Conservation (phyloP, 345 rosid genomes). For the Eutrema japonicum region DNA sequence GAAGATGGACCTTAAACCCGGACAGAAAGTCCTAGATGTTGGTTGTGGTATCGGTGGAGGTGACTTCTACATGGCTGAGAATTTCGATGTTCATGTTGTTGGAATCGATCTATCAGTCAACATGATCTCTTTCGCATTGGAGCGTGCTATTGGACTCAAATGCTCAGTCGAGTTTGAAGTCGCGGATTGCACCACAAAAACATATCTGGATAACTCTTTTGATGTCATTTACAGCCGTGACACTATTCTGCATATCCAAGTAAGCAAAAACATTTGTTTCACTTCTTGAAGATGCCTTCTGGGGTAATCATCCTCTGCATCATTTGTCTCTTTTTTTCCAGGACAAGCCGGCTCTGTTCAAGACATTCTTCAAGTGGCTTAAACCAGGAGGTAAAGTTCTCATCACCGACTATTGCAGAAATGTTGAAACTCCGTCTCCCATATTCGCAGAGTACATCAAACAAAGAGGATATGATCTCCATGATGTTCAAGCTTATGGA, state of each 20-base stretch:
- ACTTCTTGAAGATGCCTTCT: conserved; percentile 13
- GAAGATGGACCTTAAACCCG: conserved; percentile 79
- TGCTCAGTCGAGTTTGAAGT: conserved; percentile 93
- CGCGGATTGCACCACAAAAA: conserved; percentile 84
- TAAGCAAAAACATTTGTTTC: conserved; percentile 36
- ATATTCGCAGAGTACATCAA: conserved; percentile 68
- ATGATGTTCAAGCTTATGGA: conserved; percentile 78
- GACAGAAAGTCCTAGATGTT: conserved; percentile 93
- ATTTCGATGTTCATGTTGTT: conserved; percentile 76
- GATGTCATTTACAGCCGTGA: conserved; percentile 97
- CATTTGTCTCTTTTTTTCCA: conserved; percentile 39
- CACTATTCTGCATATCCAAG: conserved; percentile 90
- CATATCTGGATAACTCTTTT: conserved; percentile 70
- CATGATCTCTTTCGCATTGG: conserved; percentile 91
- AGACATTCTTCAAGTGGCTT: conserved; percentile 86
- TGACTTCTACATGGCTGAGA: conserved; percentile 95
- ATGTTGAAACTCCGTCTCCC: conserved; percentile 62
- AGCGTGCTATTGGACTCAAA: conserved; percentile 90
- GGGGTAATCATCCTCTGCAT: neutral
- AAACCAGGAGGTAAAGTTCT: conserved; percentile 97
- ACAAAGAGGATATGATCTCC: conserved; percentile 98
- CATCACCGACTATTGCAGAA: conserved; percentile 81
- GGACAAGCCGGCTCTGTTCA: conserved; percentile 93
- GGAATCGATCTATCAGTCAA: conserved; percentile 93
- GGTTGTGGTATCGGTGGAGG: conserved; percentile 99